phyloP scores from a whole-genome alignment of 2,329 filamentous ascomycete genomes.

The Calycina herbarum region DNA sequence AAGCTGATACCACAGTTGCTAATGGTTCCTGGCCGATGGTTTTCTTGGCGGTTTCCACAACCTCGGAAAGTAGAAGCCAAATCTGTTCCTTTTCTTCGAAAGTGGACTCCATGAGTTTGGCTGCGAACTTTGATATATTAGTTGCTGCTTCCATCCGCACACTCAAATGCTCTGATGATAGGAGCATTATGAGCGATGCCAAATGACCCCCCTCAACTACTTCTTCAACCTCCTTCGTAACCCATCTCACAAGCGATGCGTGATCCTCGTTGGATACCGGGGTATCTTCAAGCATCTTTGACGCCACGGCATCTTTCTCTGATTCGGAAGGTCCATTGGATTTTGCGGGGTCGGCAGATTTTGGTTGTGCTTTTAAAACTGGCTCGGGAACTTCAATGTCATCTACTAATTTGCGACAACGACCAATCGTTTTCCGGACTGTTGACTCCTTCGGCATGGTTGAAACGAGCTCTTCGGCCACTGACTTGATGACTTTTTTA shows the following conservation, averaged over 20 bases:
- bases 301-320: constrained; percentile 23
- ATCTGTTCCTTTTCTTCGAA: constrained; percentile 76
- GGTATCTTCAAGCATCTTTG: constrained; percentile 21
- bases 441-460: constrained; percentile 42
- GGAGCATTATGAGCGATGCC: constrained; percentile 67
- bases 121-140: constrained; percentile 65
- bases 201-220: constrained; percentile 77
- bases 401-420: constrained; percentile 31
- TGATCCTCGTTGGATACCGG: constrained; percentile 43
- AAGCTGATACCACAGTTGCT: constrained; percentile 73
- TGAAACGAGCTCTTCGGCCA: constrained; percentile 45
- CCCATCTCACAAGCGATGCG: constrained; percentile 62
- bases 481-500: constrained; percentile 44
- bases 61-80: constrained; percentile 76
- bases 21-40: constrained; percentile 58
- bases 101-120: constrained; percentile 64
- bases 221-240: constrained; percentile 73
- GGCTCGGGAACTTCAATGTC: constrained; percentile 27
- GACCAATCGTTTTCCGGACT: constrained; percentile 31
- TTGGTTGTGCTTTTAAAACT: not conserved
- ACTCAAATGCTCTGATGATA: constrained; percentile 72
- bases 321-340: constrained; percentile 13
- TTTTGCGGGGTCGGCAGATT: not conserved
- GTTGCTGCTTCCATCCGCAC: constrained; percentile 77
- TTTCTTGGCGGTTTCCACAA: constrained; percentile 69